Evolutionary conservation across 2,329 filamentous ascomycete species (phyloP).

Genomic region (Aschersonia sp.): DNA sequence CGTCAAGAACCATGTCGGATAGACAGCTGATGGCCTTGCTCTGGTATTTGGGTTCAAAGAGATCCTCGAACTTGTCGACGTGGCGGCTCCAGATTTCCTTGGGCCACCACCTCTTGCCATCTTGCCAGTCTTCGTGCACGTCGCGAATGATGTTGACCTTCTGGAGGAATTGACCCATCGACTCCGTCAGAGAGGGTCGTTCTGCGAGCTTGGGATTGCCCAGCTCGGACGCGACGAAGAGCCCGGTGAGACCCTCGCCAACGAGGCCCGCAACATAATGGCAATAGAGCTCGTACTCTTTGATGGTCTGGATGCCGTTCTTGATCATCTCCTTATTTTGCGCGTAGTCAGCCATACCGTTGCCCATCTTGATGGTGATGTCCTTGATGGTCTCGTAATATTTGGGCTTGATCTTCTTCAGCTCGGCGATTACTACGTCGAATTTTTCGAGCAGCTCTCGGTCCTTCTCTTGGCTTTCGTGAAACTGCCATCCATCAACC

Average conservation of each 20-base stretch:
- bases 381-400: conserved; percentile 84
- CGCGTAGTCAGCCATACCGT: conserved; percentile 95
- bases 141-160: conserved; percentile 99
- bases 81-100: conserved; percentile 96
- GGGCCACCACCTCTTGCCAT: conserved; percentile 85
- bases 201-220: conserved; percentile 75
- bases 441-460: conserved; percentile 85
- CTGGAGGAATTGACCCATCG: conserved; percentile 94
- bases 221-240: conserved; percentile 78
- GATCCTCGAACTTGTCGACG: conserved; percentile 74
- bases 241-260: conserved; percentile 76
- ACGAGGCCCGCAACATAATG: conserved; percentile 98
- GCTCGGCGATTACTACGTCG: conserved; percentile 71
- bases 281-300: conserved; percentile 93
- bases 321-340: conserved; percentile 68
- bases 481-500: conserved; percentile 80
- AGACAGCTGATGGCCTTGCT: conserved; percentile 69
- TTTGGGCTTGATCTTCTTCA: conserved; percentile 71
- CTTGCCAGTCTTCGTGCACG: conserved; percentile 75
- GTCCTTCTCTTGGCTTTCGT: conserved; percentile 87
- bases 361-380: conserved; percentile 88
- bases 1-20: conserved; percentile 89
- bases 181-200: conserved; percentile 70
- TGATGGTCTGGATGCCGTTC: conserved; percentile 66
- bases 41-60: conserved; percentile 70